Evolutionary conservation across 179 eudicot species (phyloP).

Genomic region (Spergularia azorica): DNA sequence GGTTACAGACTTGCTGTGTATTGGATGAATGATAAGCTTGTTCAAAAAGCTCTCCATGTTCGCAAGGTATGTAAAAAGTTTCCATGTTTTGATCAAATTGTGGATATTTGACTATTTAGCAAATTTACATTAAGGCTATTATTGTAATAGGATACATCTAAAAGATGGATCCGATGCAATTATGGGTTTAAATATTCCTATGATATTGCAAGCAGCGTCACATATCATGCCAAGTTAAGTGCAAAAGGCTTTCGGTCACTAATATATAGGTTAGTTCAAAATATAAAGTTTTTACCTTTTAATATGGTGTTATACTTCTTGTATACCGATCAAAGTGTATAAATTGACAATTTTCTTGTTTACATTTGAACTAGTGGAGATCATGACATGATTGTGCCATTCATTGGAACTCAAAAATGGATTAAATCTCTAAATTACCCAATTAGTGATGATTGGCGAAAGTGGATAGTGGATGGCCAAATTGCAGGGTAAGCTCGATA

Average conservation of each 20-base stretch:
- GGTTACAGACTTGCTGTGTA: slow-evolving; percentile 18
- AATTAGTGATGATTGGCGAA: slow-evolving; percentile 36
- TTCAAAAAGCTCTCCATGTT: slow-evolving; percentile 24
- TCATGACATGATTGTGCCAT: slow-evolving; percentile 38
- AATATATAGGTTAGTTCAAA: slow-evolving; percentile 27
- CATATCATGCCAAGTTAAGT: slow-evolving; percentile 29
- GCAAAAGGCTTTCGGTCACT: slow-evolving; percentile 33
- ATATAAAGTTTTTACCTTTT: neutral
- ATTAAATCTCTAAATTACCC: slow-evolving; percentile 34
- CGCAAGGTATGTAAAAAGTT: slow-evolving; percentile 14
- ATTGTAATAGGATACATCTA: neutral
- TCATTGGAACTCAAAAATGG: slow-evolving; percentile 37
- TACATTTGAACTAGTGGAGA: slow-evolving; percentile 28
- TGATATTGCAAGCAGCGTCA: slow-evolving; percentile 25
- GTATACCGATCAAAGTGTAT: neutral
- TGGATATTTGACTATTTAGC: neutral
- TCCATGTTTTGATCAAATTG: neutral
- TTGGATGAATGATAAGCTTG: slow-evolving; percentile 29
- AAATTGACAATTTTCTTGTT: neutral
- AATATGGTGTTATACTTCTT: neutral
- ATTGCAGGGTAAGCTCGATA: slow-evolving; percentile 30
- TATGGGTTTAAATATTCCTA: slow-evolving; percentile 13
- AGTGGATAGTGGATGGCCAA: slow-evolving; percentile 32
- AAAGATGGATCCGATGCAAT: slow-evolving; percentile 32
- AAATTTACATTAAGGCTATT: neutral